Evolutionary conservation across 306 rosid genomes (phyloP).

Genomic region (Hylodesmum podocarpum): DNA sequence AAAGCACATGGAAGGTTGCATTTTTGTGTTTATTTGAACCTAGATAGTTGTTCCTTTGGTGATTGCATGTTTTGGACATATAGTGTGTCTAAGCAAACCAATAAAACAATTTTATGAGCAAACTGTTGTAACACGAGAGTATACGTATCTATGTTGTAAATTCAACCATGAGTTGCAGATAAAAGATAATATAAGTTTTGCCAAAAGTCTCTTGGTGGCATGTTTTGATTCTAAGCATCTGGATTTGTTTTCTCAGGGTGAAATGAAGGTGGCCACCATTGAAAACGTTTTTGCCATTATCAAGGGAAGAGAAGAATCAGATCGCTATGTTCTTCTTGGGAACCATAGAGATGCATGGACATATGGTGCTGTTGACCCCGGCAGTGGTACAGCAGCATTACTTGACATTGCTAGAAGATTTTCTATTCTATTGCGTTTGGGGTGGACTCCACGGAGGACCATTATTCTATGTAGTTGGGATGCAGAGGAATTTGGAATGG

Average conservation of each 20-base stretch:
- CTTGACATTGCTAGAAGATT: constrained; percentile 80
- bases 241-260: constrained; percentile 57
- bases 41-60: not conserved
- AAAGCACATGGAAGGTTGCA: not conserved
- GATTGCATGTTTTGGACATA: not conserved
- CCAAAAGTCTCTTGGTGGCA: not conserved
- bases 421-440: constrained; percentile 46
- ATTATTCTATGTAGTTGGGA: constrained; percentile 42
- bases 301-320: constrained; percentile 68
- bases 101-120: not conserved
- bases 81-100: not conserved
- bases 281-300: constrained; percentile 66
- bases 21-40: not conserved
- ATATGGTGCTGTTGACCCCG: constrained; percentile 87
- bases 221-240: no score
- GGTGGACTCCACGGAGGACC: constrained; percentile 74
- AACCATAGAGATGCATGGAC: constrained; percentile 94
- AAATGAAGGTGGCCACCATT: constrained; percentile 56
- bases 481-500: constrained; percentile 45
- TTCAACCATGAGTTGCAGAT: not conserved
- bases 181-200: no score
- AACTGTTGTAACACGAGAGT: not conserved
- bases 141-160: not conserved
- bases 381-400: constrained; percentile 78
- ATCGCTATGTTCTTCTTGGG: constrained; percentile 81